Conservation (phyloP, 768 basidiomycete genomes). For the Pisolithus tinctorius region DNA sequence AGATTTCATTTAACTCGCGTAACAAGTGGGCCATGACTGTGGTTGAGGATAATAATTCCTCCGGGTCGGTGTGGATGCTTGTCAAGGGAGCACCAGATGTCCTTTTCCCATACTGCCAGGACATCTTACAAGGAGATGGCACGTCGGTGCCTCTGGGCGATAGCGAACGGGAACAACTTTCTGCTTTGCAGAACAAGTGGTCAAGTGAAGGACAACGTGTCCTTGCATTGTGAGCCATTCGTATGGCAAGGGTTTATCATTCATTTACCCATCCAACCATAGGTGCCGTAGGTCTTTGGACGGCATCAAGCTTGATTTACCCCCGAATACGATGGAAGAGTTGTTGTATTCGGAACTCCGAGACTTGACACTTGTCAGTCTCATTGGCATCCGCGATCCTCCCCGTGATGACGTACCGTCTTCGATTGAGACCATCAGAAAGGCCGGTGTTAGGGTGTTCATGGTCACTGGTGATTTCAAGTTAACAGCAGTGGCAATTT, state of each 20-base stretch:
- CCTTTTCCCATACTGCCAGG: constrained; percentile 35
- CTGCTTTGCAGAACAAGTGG: constrained; percentile 32
- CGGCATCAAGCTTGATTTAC: constrained; percentile 19
- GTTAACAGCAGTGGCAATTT: constrained; percentile 47
- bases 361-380: constrained; percentile 41
- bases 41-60: constrained; percentile 13
- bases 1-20: constrained; percentile 42
- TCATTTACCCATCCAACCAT: neutral
- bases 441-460: constrained; percentile 46
- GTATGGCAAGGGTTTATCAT: neutral
- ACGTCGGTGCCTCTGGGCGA: constrained; percentile 24
- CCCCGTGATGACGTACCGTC: constrained; percentile 42
- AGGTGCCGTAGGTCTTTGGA: constrained; percentile 26
- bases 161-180: constrained; percentile 13
- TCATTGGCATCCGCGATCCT: constrained; percentile 51
- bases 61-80: constrained; percentile 27
- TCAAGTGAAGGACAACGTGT: constrained; percentile 48
- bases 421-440: constrained; percentile 39
- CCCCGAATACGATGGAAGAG: constrained; percentile 27
- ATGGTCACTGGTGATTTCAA: constrained; percentile 56
- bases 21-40: constrained; percentile 56
- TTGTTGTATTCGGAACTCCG: constrained; percentile 31
- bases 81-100: constrained; percentile 58
- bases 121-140: constrained; percentile 28
- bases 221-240: constrained; percentile 32